Evolutionary conservation across 2,329 filamentous ascomycete species (phyloP).

Genomic region (Macrophomina phaseolina): DNA sequence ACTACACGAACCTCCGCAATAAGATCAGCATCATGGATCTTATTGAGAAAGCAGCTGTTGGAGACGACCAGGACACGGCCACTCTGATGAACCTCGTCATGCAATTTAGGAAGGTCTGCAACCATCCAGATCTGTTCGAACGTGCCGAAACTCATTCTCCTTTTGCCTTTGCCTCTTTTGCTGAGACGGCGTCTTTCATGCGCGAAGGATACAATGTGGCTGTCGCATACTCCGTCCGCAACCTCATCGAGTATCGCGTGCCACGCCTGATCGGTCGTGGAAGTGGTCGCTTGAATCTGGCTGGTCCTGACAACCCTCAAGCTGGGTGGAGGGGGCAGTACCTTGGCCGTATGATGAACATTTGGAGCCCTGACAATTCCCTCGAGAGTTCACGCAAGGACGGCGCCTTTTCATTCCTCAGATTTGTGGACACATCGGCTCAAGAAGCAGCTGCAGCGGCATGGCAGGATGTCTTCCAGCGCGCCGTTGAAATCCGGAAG

Average conservation of each 20-base stretch:
- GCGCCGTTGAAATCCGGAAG: slow-evolving; percentile 66
- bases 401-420: slow-evolving; percentile 84
- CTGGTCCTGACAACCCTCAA: slow-evolving; percentile 72
- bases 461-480: slow-evolving; percentile 73
- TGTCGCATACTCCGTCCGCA: slow-evolving; percentile 87
- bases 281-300: slow-evolving; percentile 74
- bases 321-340: slow-evolving; percentile 84
- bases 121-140: slow-evolving; percentile 96
- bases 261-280: slow-evolving; percentile 84
- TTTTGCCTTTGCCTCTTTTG: slow-evolving; percentile 82
- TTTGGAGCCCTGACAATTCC: slow-evolving; percentile 85
- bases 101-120: slow-evolving; percentile 99
- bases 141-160: slow-evolving; percentile 90
- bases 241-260: slow-evolving; percentile 80
- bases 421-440: slow-evolving; percentile 80
- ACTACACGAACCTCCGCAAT: slow-evolving; percentile 90
- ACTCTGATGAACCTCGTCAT: slow-evolving; percentile 99
- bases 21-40: slow-evolving; percentile 99
- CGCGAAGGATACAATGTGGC: slow-evolving; percentile 82
- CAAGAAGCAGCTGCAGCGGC: slow-evolving; percentile 74
- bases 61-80: slow-evolving; percentile 92
- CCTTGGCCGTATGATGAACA: slow-evolving; percentile 82
- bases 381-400: slow-evolving; percentile 64
- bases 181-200: slow-evolving; percentile 93
- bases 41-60: slow-evolving; percentile 93